phyloP scores from a whole-genome alignment of 495 filamentous ascomycete genomes.

The Xylaria nigripes region DNA sequence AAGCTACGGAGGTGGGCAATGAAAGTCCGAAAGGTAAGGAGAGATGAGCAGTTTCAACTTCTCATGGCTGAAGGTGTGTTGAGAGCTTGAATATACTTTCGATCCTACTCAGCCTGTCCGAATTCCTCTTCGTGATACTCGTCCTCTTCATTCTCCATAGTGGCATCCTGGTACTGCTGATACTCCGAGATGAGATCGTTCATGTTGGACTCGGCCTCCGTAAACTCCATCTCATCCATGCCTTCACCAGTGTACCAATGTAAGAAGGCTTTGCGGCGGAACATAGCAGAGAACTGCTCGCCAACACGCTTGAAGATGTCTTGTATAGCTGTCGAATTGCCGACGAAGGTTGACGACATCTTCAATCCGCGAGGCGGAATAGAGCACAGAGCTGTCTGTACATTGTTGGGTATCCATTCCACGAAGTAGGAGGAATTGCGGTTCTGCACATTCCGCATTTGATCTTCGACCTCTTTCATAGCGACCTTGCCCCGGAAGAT shows the following conservation, averaged over 20 bases:
- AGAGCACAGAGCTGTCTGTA: constrained; percentile 96
- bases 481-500: constrained; percentile 98
- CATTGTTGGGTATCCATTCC: constrained; percentile 99
- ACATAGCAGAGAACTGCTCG: constrained; percentile 98
- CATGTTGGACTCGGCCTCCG: constrained; percentile 99
- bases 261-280: constrained; percentile 99
- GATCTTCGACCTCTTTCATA: constrained; percentile 99
- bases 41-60: neutral
- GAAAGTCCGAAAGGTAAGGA: neutral
- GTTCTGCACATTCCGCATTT: constrained; percentile 98
- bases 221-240: constrained; percentile 99
- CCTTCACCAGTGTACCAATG: constrained; percentile 99
- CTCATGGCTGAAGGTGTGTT: neutral
- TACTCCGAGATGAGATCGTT: constrained; percentile 98
- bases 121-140: constrained; percentile 48
- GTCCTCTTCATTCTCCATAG: constrained; percentile 54
- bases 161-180: constrained; percentile 98
- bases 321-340: constrained; percentile 96
- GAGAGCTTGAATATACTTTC: neutral
- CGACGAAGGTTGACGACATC: constrained; percentile 97
- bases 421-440: constrained; percentile 99
- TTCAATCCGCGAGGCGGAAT: constrained; percentile 90
- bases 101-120: neutral
- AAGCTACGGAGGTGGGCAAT: neutral
- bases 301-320: constrained; percentile 99